A percentile compares a stretch with the other conserved stretches of the same genome.
These are phyloP conservation scores for Russula foetens DNA, from an alignment of 768 basidiomycete genomes.

Conservation along the genomic window DNA sequence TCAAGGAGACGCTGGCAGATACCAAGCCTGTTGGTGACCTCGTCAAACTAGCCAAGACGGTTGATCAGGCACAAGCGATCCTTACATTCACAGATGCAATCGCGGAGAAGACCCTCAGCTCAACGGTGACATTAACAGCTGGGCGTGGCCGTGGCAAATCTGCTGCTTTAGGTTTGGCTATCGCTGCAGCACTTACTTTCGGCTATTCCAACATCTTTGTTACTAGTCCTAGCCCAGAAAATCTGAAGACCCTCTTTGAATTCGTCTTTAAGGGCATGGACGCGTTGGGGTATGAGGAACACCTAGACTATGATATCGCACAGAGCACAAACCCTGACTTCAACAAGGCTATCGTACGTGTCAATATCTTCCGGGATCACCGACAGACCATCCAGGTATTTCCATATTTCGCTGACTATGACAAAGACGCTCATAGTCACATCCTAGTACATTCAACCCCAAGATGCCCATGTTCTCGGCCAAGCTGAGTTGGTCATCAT, in stretches of 20 bases:
- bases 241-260: conserved; percentile 95
- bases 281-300: conserved; percentile 91
- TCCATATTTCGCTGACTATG: not conserved
- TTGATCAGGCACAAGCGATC: conserved; percentile 92
- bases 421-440: not conserved
- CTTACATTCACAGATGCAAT: conserved; percentile 94
- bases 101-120: conserved; percentile 85
- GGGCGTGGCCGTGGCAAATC: conserved; percentile 95
- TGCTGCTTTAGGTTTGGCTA: conserved; percentile 90
- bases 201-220: conserved; percentile 98
- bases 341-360: conserved; percentile 90
- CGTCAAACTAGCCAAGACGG: conserved; percentile 81
- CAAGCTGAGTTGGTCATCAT: conserved; percentile 97
- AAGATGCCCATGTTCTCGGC: conserved; percentile 95
- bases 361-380: conserved; percentile 89
- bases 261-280: conserved; percentile 98
- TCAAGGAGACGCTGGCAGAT: conserved; percentile 71
- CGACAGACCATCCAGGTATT: conserved; percentile 92
- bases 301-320: conserved; percentile 93
- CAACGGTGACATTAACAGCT: conserved; percentile 92
- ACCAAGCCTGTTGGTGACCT: conserved; percentile 85
- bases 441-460: conserved; percentile 91
- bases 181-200: conserved; percentile 86
- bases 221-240: conserved; percentile 95
- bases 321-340: conserved; percentile 94